Conservation (phyloP, 352 stramenopile genomes). For the Phytopythium helicoides region DNA sequence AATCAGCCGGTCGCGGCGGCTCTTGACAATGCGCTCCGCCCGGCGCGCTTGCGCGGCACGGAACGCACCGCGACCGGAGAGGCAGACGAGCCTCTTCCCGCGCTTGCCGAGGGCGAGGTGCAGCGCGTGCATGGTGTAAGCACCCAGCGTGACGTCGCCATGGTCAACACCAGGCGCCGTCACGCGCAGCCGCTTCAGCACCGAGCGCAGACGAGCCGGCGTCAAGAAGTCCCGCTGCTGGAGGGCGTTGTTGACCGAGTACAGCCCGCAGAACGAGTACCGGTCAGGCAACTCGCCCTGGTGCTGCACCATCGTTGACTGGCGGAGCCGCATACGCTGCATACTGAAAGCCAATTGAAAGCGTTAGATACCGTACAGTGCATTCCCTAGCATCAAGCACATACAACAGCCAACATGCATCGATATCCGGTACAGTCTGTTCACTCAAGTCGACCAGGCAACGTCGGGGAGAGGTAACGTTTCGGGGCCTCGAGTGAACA, state of each 20-base stretch:
- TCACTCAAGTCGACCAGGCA: too few relatives aligned
- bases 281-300: slow-evolving; percentile 1
- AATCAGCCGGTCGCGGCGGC: too few relatives aligned
- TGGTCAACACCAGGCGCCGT: slow-evolving; percentile 1
- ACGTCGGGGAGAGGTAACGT: too few relatives aligned
- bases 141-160: neutral
- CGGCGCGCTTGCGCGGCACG: too few relatives aligned
- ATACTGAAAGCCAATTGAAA: too few relatives aligned
- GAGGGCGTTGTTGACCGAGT: slow-evolving; percentile 7
- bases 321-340: too few relatives aligned
- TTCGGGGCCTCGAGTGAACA: too few relatives aligned
- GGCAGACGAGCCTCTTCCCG: slow-evolving; percentile 5
- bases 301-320: slow-evolving; percentile 3
- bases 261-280: slow-evolving; percentile 8
- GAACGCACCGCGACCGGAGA: neutral
- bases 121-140: slow-evolving; percentile 7
- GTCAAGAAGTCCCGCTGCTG: slow-evolving; percentile 13
- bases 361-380: too few relatives aligned
- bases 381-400: too few relatives aligned
- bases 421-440: too few relatives aligned
- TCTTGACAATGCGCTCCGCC: too few relatives aligned
- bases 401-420: too few relatives aligned
- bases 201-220: neutral
- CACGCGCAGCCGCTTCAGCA: neutral
- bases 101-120: slow-evolving; percentile 5